Evolutionary conservation across 495 filamentous ascomycete species (phyloP).

Genomic region (Aspergillus campestris): DNA sequence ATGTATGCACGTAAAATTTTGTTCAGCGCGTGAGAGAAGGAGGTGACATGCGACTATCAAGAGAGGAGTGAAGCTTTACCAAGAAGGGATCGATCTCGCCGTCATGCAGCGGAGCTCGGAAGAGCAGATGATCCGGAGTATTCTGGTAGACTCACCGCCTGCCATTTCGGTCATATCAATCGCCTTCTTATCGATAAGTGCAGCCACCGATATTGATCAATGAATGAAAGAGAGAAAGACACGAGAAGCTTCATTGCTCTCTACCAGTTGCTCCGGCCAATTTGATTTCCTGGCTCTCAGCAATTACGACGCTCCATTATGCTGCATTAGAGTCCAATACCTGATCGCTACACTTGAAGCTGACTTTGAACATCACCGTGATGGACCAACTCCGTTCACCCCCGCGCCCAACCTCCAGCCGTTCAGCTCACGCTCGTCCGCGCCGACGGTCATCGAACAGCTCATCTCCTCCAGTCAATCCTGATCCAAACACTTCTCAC

Average conservation of each 20-base stretch:
- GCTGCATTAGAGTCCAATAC: too few species aligned
- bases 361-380: too few species aligned
- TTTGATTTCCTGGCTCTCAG: too few species aligned
- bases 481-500: too few species aligned
- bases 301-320: too few species aligned
- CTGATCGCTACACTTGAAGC: too few species aligned
- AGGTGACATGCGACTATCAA: background rate
- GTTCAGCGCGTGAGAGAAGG: background rate
- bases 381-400: too few species aligned
- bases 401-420: background rate
- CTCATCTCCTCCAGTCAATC: too few species aligned
- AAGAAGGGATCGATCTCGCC: conserved; percentile 12
- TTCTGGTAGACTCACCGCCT: conserved; percentile 19
- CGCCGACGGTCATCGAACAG: conserved; percentile 6
- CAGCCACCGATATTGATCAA: background rate
- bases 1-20: too few species aligned
- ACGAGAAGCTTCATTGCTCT: too few species aligned
- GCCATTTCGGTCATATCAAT: background rate
- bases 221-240: too few species aligned
- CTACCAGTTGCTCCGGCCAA: too few species aligned
- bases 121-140: conserved; percentile 8
- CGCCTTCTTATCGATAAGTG: conserved; percentile 6
- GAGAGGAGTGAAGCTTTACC: background rate
- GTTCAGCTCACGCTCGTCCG: conserved; percentile 13
- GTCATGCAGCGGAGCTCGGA: conserved; percentile 11